A percentile compares a stretch with the other conserved stretches of the same genome.
These are phyloP conservation scores for Pythium brachiatum DNA, from an alignment of 352 stramenopile genomes.

Conservation along the genomic window DNA sequence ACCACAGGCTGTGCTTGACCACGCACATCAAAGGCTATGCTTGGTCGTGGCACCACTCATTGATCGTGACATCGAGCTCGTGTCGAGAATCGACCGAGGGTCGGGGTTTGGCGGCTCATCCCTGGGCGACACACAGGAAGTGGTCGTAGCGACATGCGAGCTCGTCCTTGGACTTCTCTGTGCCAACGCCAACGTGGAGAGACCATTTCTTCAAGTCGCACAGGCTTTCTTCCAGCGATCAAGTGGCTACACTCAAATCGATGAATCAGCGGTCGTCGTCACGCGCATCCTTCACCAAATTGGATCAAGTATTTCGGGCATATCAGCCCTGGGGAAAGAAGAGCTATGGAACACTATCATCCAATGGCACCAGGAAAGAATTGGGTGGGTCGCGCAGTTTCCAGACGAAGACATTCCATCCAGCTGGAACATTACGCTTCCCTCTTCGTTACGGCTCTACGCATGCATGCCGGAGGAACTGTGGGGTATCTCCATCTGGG, in stretches of 20 bases:
- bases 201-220: slow-evolving; percentile 9
- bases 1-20: slow-evolving; percentile 13
- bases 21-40: slow-evolving; percentile 18
- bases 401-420: background rate
- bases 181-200: background rate
- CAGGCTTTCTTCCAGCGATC: slow-evolving; percentile 16
- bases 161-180: slow-evolving; percentile 8
- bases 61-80: slow-evolving; percentile 20
- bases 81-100: slow-evolving; percentile 4
- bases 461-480: background rate
- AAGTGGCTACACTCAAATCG: slow-evolving; percentile 6
- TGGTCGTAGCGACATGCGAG: slow-evolving; percentile 13
- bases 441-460: background rate
- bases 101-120: slow-evolving; percentile 6
- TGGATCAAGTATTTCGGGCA: background rate
- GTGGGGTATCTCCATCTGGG: background rate
- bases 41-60: slow-evolving; percentile 18
- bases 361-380: slow-evolving; percentile 13
- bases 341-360: slow-evolving; percentile 19
- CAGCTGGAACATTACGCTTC: background rate
- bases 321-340: slow-evolving; percentile 9
- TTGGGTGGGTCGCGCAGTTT: background rate
- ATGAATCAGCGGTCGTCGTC: background rate
- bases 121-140: slow-evolving; percentile 6
- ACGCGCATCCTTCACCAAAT: slow-evolving; percentile 1